These are phyloP conservation scores for Pelargonium citronellum DNA, from an alignment of 441 rosid species.

Conservation along the genomic window DNA sequence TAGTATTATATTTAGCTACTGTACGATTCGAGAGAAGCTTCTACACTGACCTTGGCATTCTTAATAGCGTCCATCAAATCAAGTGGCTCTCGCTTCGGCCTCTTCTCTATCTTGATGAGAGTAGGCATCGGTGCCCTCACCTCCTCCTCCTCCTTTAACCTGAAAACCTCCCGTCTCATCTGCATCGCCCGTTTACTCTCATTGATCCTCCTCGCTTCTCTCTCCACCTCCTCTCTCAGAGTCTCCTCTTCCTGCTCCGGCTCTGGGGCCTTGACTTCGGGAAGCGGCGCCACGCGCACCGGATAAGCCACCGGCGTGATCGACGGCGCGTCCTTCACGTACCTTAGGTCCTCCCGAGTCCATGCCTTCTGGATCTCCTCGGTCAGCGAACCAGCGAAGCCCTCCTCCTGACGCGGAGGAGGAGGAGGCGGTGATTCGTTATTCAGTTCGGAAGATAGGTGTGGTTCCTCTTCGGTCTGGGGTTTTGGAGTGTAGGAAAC, in stretches of 20 bases:
- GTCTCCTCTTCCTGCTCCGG: constrained; percentile 14
- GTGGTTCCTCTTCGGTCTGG: constrained; percentile 20
- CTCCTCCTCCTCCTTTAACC: constrained; percentile 38
- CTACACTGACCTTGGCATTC: constrained; percentile 66
- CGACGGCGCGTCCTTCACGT: constrained; percentile 50
- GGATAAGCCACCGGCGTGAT: constrained; percentile 65
- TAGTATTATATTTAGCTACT: no score
- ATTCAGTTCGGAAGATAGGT: constrained; percentile 12
- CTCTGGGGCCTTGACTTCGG: constrained; percentile 44
- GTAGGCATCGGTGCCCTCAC: constrained; percentile 54
- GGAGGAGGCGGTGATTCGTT: not conserved
- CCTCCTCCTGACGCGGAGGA: constrained; percentile 13
- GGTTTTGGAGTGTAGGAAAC: constrained; percentile 62
- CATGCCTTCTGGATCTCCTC: constrained; percentile 29
- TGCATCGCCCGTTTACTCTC: constrained; percentile 21
- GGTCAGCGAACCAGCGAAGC: constrained; percentile 5
- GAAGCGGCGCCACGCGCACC: constrained; percentile 74
- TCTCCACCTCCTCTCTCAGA: constrained; percentile 32
- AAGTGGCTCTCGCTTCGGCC: constrained; percentile 47
- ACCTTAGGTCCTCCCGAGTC: constrained; percentile 76
- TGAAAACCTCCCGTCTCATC: constrained; percentile 31
- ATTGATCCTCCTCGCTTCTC: constrained; percentile 40
- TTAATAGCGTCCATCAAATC: constrained; percentile 81
- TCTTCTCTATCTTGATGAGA: constrained; percentile 56
- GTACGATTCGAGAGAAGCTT: constrained; percentile 1